Evolutionary conservation across 2,329 filamentous ascomycete genomes (phyloP).

Genomic region (Cytospora mali): DNA sequence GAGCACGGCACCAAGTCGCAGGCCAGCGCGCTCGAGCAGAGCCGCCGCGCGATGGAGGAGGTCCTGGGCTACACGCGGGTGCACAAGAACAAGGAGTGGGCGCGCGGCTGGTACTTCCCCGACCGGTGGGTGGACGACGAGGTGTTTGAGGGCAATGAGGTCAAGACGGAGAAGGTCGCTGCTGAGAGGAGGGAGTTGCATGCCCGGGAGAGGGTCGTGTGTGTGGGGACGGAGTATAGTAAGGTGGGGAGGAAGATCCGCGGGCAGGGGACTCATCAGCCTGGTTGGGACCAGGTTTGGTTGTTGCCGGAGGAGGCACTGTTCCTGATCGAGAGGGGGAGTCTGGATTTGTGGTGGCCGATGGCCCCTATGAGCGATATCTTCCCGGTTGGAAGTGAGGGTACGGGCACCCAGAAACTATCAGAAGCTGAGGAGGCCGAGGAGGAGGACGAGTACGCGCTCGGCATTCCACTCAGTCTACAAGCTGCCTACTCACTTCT

Average conservation of each 20-base stretch:
- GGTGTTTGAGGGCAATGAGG: constrained; percentile 35
- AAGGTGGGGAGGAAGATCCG: constrained; percentile 71
- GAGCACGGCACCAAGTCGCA: constrained; percentile 86
- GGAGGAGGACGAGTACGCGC: constrained; percentile 54
- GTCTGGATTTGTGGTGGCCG: constrained; percentile 85
- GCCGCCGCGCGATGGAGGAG: constrained; percentile 84
- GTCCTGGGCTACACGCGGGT: constrained; percentile 77
- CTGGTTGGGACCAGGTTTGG: constrained; percentile 70
- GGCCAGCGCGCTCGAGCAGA: constrained; percentile 74
- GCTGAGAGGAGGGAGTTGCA: constrained; percentile 33
- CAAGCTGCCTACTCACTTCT: constrained; percentile 88
- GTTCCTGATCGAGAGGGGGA: constrained; percentile 85
- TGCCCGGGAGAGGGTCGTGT: constrained; percentile 58
- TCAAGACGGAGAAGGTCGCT: constrained; percentile 37
- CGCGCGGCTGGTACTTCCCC: constrained; percentile 75
- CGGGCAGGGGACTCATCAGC: constrained; percentile 54
- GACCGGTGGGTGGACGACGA: constrained; percentile 49
- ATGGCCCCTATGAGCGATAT: constrained; percentile 52
- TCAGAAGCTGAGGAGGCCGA: constrained; percentile 34
- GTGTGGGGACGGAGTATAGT: constrained; percentile 69
- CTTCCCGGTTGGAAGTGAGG: constrained; percentile 40
- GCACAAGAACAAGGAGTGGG: constrained; percentile 65
- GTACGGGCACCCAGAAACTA: constrained; percentile 31
- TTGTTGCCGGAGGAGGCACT: constrained; percentile 89
- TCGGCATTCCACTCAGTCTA: constrained; percentile 81